These are phyloP conservation scores for Aspergillus niger DNA, from an alignment of 2,329 filamentous ascomycete species.

Conservation along the genomic window DNA sequence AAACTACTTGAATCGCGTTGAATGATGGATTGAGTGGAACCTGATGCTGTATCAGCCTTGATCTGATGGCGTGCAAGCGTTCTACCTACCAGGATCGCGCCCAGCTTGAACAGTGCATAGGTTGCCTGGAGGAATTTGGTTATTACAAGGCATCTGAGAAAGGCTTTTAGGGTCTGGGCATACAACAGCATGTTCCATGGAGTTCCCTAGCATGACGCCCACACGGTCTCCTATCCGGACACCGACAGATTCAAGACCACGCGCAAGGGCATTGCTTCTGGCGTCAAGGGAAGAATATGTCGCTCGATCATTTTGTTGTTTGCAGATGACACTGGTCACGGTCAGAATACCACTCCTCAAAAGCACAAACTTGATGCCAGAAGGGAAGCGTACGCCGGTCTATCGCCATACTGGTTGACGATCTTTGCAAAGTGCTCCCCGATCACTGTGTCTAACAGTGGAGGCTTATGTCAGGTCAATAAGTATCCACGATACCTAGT, in stretches of 20 bases:
- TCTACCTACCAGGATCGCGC: slow-evolving; percentile 72
- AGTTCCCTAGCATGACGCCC: slow-evolving; percentile 83
- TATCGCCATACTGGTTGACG: slow-evolving; percentile 47
- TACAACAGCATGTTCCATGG: slow-evolving; percentile 77
- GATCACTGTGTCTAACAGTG: slow-evolving; percentile 50
- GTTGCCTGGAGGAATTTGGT: slow-evolving; percentile 50
- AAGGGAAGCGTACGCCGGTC: slow-evolving; percentile 52
- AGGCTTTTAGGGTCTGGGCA: slow-evolving; percentile 19
- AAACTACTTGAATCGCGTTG: slow-evolving; percentile 73
- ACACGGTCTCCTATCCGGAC: slow-evolving; percentile 82
- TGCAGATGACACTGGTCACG: slow-evolving; percentile 55
- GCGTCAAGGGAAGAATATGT: slow-evolving; percentile 76
- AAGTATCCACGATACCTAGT: neutral
- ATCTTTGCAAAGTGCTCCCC: slow-evolving; percentile 50
- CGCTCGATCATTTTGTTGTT: slow-evolving; percentile 63
- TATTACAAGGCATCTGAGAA: neutral
- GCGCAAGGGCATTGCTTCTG: slow-evolving; percentile 73
- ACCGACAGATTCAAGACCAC: slow-evolving; percentile 68
- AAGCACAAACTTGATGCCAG: neutral
- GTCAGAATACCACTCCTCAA: neutral
- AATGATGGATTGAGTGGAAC: slow-evolving; percentile 93
- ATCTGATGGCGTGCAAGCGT: neutral
- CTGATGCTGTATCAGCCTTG: slow-evolving; percentile 33
- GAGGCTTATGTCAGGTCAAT: slow-evolving; percentile 34
- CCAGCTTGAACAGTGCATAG: slow-evolving; percentile 90